Evolutionary conservation across 371 early-diverging fungal species (phyloP).

Genomic region (Choanephora cucurbitarum): DNA sequence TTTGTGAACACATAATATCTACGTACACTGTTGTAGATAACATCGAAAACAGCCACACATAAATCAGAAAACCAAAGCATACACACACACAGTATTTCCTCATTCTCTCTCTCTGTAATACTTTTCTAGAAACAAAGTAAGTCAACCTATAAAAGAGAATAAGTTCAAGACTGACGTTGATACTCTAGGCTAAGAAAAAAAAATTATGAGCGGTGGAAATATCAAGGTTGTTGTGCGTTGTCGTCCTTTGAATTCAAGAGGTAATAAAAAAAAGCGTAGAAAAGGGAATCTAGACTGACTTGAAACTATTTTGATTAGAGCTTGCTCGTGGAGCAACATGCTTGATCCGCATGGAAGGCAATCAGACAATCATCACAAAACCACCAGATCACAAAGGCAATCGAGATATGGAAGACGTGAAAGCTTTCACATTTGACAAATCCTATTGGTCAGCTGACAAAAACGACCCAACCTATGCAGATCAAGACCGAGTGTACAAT

Average conservation of each 20-base stretch:
- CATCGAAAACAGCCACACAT: no score
- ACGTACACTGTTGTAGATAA: no score
- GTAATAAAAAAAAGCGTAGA: slow-evolving; percentile 23
- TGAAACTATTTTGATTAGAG: slow-evolving; percentile 40
- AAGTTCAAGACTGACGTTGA: no score
- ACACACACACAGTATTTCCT: no score
- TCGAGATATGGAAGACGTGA: slow-evolving; percentile 49
- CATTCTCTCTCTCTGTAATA: no score
- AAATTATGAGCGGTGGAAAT: slow-evolving; percentile 57
- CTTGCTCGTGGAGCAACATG: slow-evolving; percentile 61
- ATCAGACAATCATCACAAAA: slow-evolving; percentile 67
- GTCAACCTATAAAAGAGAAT: no score
- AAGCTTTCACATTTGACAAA: slow-evolving; percentile 83
- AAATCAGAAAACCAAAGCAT: no score
- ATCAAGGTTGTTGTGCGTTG: slow-evolving; percentile 82
- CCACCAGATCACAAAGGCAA: slow-evolving; percentile 45
- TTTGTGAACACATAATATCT: no score
- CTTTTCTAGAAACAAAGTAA: no score
- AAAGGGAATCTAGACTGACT: slow-evolving; percentile 1
- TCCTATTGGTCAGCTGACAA: slow-evolving; percentile 84
- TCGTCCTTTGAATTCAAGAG: slow-evolving; percentile 75
- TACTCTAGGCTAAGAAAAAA: no score
- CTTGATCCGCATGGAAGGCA: slow-evolving; percentile 70
- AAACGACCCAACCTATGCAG: slow-evolving; percentile 67
- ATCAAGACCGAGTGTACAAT: slow-evolving; percentile 76